Conservation (phyloP, 2,329 filamentous ascomycete genomes). For the Talaromyces amestolkiae region DNA sequence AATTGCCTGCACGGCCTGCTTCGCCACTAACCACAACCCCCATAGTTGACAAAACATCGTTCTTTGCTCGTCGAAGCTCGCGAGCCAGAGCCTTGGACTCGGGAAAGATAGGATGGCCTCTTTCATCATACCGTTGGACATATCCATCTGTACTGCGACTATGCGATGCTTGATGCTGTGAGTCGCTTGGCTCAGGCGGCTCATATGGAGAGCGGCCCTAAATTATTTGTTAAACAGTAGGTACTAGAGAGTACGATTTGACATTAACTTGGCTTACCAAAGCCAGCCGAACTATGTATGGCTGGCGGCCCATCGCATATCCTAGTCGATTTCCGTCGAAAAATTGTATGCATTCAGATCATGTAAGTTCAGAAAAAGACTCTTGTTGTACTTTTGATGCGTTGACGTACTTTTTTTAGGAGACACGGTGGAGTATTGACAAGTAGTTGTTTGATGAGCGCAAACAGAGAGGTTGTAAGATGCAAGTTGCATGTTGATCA, state of each 20-base stretch:
- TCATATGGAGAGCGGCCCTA: slow-evolving; percentile 49
- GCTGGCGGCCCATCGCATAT: slow-evolving; percentile 43
- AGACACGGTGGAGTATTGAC: neutral
- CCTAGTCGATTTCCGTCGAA: neutral
- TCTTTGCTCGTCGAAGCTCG: slow-evolving; percentile 48
- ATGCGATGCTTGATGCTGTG: slow-evolving; percentile 22
- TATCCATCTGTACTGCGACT: slow-evolving; percentile 39
- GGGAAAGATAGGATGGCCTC: slow-evolving; percentile 48
- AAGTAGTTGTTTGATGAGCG: neutral
- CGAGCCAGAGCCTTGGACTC: slow-evolving; percentile 40
- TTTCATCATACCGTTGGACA: slow-evolving; percentile 48
- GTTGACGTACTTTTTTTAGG: neutral
- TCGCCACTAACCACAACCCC: slow-evolving; percentile 48
- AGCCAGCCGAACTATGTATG: slow-evolving; percentile 46
- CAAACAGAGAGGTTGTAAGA: neutral
- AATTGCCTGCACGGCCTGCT: slow-evolving; percentile 34
- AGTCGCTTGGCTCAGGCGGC: slow-evolving; percentile 31
- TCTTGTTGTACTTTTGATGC: neutral
- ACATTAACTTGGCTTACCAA: slow-evolving; percentile 37
- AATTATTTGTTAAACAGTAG: neutral
- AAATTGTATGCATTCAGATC: neutral
- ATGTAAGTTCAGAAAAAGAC: neutral
- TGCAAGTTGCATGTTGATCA: neutral
- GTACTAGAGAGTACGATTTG: neutral
- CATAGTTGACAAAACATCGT: slow-evolving; percentile 51